phyloP scores from a whole-genome alignment of 140 eudicot genomes.

The Flaveria floridana region DNA sequence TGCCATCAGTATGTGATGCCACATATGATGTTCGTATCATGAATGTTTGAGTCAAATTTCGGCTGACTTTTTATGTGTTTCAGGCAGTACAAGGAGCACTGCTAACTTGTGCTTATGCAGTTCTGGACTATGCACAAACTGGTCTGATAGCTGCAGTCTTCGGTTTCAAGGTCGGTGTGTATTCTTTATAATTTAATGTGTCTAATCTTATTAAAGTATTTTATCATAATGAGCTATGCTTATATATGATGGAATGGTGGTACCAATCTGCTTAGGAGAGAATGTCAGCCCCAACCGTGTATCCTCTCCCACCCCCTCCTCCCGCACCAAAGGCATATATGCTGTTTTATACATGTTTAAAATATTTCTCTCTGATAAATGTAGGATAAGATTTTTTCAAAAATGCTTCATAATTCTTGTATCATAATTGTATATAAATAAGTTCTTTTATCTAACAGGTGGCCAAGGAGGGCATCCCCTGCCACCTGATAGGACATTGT shows the following conservation, averaged over 20 bases:
- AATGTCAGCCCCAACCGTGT: slow-evolving; percentile 95
- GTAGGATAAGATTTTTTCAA: slow-evolving; percentile 12
- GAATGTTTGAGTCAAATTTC: not conserved
- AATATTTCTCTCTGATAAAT: not conserved
- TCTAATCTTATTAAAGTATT: not conserved
- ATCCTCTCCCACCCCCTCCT: slow-evolving; percentile 98
- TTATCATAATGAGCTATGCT: slow-evolving; percentile 20
- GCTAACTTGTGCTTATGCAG: slow-evolving; percentile 76
- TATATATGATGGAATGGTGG: slow-evolving; percentile 99
- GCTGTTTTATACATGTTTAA: not conserved
- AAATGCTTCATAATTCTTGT: not conserved
- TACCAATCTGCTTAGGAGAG: slow-evolving; percentile 98
- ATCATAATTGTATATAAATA: not conserved
- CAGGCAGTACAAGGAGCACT: slow-evolving; percentile 80
- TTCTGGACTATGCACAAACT: slow-evolving; percentile 95
- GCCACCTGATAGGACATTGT: slow-evolving; percentile 56
- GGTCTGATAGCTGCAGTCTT: slow-evolving; percentile 97
- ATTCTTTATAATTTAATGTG: not conserved
- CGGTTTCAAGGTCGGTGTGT: slow-evolving; percentile 67
- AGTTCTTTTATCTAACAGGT: slow-evolving; percentile 47
- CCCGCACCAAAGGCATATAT: slow-evolving; percentile 78
- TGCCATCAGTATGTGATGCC: not conserved
- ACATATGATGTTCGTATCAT: not conserved
- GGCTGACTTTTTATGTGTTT: slow-evolving; percentile 24
- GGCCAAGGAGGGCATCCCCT: slow-evolving; percentile 91